Evolutionary conservation across 768 basidiomycete species (phyloP), one percentile per base, ranked within the genome.

Genomic region (Amanita muscaria): DNA sequence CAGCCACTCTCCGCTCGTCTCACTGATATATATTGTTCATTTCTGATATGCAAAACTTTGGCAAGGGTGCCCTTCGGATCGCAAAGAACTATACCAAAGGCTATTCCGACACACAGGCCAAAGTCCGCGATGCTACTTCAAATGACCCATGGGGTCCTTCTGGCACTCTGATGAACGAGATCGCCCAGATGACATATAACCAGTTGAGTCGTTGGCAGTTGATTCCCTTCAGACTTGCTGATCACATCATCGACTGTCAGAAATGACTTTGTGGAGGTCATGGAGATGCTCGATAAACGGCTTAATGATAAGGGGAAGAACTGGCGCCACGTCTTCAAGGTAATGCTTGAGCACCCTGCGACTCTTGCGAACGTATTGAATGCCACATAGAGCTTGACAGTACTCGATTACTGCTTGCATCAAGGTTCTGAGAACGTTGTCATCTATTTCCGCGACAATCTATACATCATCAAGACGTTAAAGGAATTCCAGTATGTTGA

Each of bases 271-370:
- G 91, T 98, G 10, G 96, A 99, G 67, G 89, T 99, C 57, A 97
- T 99, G 91, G 96, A 99, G 70, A 96, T 97, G 90, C 74, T 99
- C 39, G 96, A 98, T 66, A 98, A 99, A 66, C 81, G 96, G 41
- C 68, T 99, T 50, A 92, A 92, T 55, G 96, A 99, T 69, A 98
- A 96, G 72, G 96, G 96, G 29, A 98, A 98, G 79, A 97, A 98
- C 57, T 99, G 96, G 96, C 77, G 94, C 42, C 96, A 99, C 70
- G 94, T 98, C 47, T 98, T 96, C 78, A 98, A 98, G 75, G 90
- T 83, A 40, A 48, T 72, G 53, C 5, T 14, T 30, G 23, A 16
- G 18, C 34, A 27, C 33, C n/a, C 24, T 25, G 10, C 40, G 25
- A 31, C 19, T 18, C 24, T 30, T 36, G 35, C 22, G 30, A 29